Evolutionary conservation across 1,284 basidiomycete genomes (phyloP).

Genomic region (Agaricales sp.): DNA sequence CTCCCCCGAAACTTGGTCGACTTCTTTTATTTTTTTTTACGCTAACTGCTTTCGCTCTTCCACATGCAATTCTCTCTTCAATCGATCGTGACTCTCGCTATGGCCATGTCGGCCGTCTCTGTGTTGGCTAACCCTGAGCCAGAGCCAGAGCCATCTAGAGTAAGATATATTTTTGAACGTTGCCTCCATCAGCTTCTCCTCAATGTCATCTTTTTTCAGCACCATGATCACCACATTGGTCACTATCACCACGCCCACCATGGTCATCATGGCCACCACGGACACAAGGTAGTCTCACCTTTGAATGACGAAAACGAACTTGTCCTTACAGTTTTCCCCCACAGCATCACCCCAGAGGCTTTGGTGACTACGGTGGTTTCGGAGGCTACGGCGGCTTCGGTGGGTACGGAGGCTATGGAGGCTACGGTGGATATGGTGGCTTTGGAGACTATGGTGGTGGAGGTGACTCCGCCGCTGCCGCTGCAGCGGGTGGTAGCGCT

Average conservation of each 20-base stretch:
- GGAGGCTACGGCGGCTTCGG: not conserved
- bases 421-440: not conserved
- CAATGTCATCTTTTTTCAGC: not conserved
- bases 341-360: not conserved
- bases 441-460: not conserved
- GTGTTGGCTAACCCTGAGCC: not conserved
- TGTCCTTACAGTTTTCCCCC: not conserved
- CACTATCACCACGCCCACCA: not conserved
- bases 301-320: not conserved
- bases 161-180: not conserved
- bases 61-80: not conserved
- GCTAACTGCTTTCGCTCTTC: no score
- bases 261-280: not conserved
- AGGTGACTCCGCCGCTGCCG: not conserved
- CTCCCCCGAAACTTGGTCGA: no score
- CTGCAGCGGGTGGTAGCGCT: not conserved
- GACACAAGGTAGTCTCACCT: not conserved
- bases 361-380: not conserved
- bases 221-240: not conserved
- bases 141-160: not conserved
- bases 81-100: not conserved
- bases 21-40: no score
- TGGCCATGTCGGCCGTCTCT: not conserved
- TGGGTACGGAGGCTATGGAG: not conserved
- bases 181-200: not conserved